These are phyloP conservation scores for Boletus subparvulus DNA, from an alignment of 768 basidiomycete species.

Conservation along the genomic window DNA sequence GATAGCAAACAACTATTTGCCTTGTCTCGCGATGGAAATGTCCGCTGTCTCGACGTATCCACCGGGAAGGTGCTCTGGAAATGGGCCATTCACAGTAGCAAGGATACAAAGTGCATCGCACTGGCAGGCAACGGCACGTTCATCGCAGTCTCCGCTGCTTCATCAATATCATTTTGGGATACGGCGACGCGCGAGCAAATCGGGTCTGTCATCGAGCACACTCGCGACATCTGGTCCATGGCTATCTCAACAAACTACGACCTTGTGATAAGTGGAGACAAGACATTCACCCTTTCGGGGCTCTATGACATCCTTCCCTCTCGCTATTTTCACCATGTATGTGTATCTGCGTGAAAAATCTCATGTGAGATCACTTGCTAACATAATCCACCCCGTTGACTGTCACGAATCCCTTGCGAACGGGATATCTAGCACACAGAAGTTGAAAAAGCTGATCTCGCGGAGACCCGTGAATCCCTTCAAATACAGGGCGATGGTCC, in stretches of 20 bases:
- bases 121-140: background rate
- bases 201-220: background rate
- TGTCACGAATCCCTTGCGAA: too few relatives aligned
- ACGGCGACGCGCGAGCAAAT: background rate
- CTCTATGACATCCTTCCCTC: background rate
- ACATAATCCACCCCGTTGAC: background rate
- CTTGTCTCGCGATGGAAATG: background rate
- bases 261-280: background rate
- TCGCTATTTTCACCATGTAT: background rate
- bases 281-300: background rate
- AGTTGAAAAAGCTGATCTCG: too few relatives aligned
- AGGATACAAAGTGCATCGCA: background rate
- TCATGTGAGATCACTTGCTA: background rate
- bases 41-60: background rate
- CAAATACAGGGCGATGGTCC: too few relatives aligned
- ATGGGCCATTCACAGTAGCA: background rate
- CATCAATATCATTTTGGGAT: background rate
- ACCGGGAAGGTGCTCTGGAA: background rate
- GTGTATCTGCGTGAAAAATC: background rate
- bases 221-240: background rate
- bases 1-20: background rate
- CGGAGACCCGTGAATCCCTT: too few relatives aligned
- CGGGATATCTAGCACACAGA: too few relatives aligned
- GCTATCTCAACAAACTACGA: background rate
- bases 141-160: background rate